Conservation (phyloP, 768 basidiomycete genomes). For the Favolaschia claudopus region DNA sequence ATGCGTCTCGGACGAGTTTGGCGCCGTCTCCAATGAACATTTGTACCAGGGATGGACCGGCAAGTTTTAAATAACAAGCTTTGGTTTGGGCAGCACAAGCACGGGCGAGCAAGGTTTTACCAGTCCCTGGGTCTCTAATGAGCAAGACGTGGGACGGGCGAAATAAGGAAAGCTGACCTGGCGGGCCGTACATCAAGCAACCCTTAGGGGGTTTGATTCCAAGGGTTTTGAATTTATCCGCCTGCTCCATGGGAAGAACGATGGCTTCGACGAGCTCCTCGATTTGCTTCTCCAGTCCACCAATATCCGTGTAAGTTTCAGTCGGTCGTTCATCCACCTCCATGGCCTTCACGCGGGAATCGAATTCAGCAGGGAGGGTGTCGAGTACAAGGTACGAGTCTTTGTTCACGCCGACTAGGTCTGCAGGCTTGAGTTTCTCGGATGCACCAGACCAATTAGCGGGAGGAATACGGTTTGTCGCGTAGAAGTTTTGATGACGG, state of each 20-base stretch:
- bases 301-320: slow-evolving; percentile 96
- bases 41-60: slow-evolving; percentile 96
- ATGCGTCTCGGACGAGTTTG: slow-evolving; percentile 97
- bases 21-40: slow-evolving; percentile 99
- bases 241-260: slow-evolving; percentile 97
- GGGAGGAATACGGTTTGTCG: slow-evolving; percentile 99
- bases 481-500: slow-evolving; percentile 98
- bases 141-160: neutral
- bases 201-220: slow-evolving; percentile 98
- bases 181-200: slow-evolving; percentile 98
- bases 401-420: slow-evolving; percentile 99
- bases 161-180: slow-evolving; percentile 79
- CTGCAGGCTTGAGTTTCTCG: slow-evolving; percentile 87
- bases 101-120: slow-evolving; percentile 96
- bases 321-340: slow-evolving; percentile 99
- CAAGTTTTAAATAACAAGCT: slow-evolving; percentile 97
- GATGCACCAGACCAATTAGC: slow-evolving; percentile 94
- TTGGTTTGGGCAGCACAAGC: slow-evolving; percentile 98
- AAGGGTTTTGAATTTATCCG: slow-evolving; percentile 97
- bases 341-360: slow-evolving; percentile 99
- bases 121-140: slow-evolving; percentile 66
- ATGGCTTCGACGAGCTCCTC: slow-evolving; percentile 98
- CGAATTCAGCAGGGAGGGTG: slow-evolving; percentile 95
- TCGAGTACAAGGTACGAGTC: slow-evolving; percentile 98
- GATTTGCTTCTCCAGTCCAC: slow-evolving; percentile 98